Base-by-base conservation (phyloP, 2,329 filamentous ascomycete species). In the Cordyceps fumosorosea region DNA sequence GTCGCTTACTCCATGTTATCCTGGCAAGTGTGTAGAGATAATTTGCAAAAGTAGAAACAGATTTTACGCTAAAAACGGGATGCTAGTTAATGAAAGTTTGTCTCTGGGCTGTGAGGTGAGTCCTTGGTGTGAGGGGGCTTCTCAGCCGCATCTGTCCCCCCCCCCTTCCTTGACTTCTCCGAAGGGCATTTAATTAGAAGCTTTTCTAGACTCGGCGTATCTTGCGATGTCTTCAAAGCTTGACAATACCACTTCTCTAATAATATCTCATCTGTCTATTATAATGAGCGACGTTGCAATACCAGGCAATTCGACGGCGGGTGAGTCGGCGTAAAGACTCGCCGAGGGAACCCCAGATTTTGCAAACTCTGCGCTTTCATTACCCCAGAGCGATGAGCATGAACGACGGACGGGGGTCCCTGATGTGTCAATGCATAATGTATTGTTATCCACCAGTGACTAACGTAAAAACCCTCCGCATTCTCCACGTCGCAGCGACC, bases 331-430 rank as follows among this genome's bases (percentile, higher is more conserved):
- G 44, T 7, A 50, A 58, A 40, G 29, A 50, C 20, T 42, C 11
- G 12, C 56, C 56, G 56, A 58, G 32, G 45, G 44, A 51, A 58
- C 56, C 45, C 56, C 56, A 48, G 56, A 50, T 50, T 57, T n/a
- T 47, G 10, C 10, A 40, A 22, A 20, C 1, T 22, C 44, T n/a
- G 7, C 29, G 5, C 8, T 29, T 22, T 47, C 7, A 5, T 40
- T 44, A 48, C 56, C 56, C 56, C 29, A 50, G 56, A 45, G 8
- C 45, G 45, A 58, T 47, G 16, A 29, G 40, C 14, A 29, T 42
- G 16, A 29, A 50, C 20, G 5, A 47, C 16, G 29, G n/a, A n/a
- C n/a, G n/a, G n/a, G 26, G 55, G n/a, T 29, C n/a, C 37, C 12
- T 6, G 18, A 48, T 26, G 10, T 47, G n/a, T 47, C n/a, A 22